A percentile compares a stretch with the other conserved stretches of the same genome.
Evolutionary conservation across 2,329 filamentous ascomycete genomes (phyloP).

Genomic region (Ophiostoma sp.): DNA sequence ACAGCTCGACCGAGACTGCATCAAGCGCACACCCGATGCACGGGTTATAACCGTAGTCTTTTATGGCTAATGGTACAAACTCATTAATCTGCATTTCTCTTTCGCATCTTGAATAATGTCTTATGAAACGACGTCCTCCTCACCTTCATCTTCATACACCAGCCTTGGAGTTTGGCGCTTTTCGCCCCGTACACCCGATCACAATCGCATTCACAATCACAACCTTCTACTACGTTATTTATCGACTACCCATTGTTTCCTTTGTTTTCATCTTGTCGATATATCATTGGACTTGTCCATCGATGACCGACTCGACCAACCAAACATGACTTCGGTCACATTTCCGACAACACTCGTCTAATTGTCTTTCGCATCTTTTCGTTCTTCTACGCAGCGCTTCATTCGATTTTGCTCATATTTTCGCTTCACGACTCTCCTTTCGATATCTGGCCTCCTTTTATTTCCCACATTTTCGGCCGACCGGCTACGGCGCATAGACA

Average conservation of each 20-base stretch:
- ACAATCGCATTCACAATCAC: conserved; percentile 32
- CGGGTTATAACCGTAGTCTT: conserved; percentile 31
- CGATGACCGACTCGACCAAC: not conserved
- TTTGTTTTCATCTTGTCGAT: conserved; percentile 1
- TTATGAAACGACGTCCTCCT: conserved; percentile 35
- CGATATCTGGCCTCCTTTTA: conserved; percentile 13
- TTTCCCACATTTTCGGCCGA: conserved; percentile 9
- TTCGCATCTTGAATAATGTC: conserved; percentile 35
- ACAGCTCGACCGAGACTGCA: conserved; percentile 67
- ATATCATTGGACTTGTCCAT: not conserved
- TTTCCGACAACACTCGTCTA: not conserved
- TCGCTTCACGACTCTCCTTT: conserved; percentile 23
- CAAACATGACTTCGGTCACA: not conserved
- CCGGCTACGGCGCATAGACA: conserved; percentile 24
- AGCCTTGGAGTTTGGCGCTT: conserved; percentile 15
- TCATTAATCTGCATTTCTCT: not conserved
- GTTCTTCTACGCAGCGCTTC: conserved; percentile 25
- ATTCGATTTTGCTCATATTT: conserved; percentile 1
- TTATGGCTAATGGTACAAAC: conserved; percentile 8
- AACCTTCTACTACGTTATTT: not conserved
- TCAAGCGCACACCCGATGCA: conserved; percentile 45
- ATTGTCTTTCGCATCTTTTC: not conserved
- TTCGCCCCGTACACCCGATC: conserved; percentile 31
- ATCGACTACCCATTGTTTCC: conserved; percentile 7
- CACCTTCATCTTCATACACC: not conserved